Percentiles rank a stretch among this genome's conserved stretches.
phyloP scores from a whole-genome alignment of 2,329 filamentous ascomycete genomes.

The Ceratocystis variospora region DNA sequence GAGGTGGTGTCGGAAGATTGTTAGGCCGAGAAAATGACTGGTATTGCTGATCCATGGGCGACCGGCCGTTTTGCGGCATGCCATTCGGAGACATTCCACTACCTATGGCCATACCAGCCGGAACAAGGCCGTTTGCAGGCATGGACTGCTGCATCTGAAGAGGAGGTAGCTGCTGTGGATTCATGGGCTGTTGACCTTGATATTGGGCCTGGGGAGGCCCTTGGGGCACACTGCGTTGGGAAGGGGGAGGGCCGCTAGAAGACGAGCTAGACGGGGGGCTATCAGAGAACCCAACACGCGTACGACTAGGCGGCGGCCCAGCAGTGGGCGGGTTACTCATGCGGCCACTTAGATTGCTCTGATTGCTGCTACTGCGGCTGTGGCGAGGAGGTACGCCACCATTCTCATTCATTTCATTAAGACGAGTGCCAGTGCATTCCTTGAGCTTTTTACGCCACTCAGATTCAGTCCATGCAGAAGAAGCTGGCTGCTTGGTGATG shows the following conservation, averaged over 20 bases:
- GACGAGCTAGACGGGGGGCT: conserved; percentile 29
- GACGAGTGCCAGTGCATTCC: conserved; percentile 68
- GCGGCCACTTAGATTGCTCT: conserved; percentile 42
- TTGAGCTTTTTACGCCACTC: conserved; percentile 87
- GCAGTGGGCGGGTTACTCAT: conserved; percentile 31
- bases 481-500: conserved; percentile 59
- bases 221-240: conserved; percentile 1
- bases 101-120: conserved; percentile 4
- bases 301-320: conserved; percentile 27
- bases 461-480: conserved; percentile 62
- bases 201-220: background rate
- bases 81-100: conserved; percentile 12
- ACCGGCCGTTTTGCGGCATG: conserved; percentile 1
- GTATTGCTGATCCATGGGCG: conserved; percentile 10
- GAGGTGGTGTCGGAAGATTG: conserved; percentile 8
- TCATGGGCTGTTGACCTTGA: conserved; percentile 1
- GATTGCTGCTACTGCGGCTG: conserved; percentile 44
- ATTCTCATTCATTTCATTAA: conserved; percentile 48
- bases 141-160: conserved; percentile 4
- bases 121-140: conserved; percentile 9
- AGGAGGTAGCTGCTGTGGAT: conserved; percentile 3
- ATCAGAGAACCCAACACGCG: conserved; percentile 46
- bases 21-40: conserved; percentile 15
- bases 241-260: background rate
- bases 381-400: conserved; percentile 27